phyloP scores from a whole-genome alignment of 2,329 filamentous ascomycete genomes.

The Aspergillus candidus region DNA sequence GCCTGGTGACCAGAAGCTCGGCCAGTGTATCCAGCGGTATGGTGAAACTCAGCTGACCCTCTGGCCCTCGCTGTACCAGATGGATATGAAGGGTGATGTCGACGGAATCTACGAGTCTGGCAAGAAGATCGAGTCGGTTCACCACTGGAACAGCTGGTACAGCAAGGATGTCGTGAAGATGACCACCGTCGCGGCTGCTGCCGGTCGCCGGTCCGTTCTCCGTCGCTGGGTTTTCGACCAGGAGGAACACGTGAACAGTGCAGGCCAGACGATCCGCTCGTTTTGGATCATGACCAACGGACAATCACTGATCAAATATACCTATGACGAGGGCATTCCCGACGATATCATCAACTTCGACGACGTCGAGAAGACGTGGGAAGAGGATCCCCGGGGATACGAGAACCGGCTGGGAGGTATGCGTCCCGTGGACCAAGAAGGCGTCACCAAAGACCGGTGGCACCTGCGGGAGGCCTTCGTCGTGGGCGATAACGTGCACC shows the following conservation, averaged over 20 bases:
- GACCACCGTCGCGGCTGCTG: constrained; percentile 36
- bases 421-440: constrained; percentile 34
- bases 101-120: constrained; percentile 42
- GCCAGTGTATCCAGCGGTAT: constrained; percentile 38
- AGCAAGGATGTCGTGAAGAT: constrained; percentile 42
- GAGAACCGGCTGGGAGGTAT: constrained; percentile 36
- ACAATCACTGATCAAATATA: constrained; percentile 40
- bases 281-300: constrained; percentile 43
- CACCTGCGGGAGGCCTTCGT: constrained; percentile 34
- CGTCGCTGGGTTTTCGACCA: constrained; percentile 42
- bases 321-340: constrained; percentile 29
- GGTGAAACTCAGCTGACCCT: constrained; percentile 35
- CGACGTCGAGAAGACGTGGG: constrained; percentile 40
- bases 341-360: constrained; percentile 40
- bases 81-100: constrained; percentile 39
- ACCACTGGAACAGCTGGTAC: constrained; percentile 43
- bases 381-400: constrained; percentile 37
- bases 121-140: constrained; percentile 38
- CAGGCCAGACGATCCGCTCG: constrained; percentile 28
- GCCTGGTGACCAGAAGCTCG: constrained; percentile 41
- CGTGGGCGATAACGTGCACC: constrained; percentile 40
- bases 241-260: constrained; percentile 30
- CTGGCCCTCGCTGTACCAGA: constrained; percentile 40
- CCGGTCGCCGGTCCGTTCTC: constrained; percentile 38
- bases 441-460: constrained; percentile 39